phyloP scores from a whole-genome alignment of 305 asterid genomes.

The Fraxinus dipetala region DNA sequence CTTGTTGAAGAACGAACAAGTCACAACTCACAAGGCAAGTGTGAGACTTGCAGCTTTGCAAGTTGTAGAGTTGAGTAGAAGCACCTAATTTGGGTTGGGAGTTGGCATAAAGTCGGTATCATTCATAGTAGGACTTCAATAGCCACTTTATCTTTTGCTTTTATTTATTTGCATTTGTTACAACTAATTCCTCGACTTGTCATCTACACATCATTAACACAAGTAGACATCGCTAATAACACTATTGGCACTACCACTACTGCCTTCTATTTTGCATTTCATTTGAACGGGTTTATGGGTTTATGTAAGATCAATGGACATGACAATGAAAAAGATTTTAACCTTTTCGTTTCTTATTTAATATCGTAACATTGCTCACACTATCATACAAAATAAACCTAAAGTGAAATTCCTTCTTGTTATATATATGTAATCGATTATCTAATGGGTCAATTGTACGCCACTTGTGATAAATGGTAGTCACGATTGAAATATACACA shows the following conservation, averaged over 20 bases:
- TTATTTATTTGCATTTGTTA: background rate
- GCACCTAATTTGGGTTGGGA: slow-evolving; percentile 5
- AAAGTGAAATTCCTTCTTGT: background rate
- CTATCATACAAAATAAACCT: background rate
- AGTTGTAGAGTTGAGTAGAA: slow-evolving; percentile 7
- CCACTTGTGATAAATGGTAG: background rate
- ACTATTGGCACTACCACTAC: background rate
- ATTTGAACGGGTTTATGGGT: background rate
- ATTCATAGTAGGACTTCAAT: background rate
- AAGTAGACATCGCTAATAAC: background rate
- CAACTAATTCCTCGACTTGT: background rate
- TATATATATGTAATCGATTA: background rate
- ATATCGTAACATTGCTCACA: background rate
- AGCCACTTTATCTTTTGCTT: background rate
- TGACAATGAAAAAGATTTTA: background rate
- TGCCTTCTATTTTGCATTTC: background rate
- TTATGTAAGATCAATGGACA: background rate
- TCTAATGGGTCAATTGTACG: background rate
- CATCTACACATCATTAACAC: background rate
- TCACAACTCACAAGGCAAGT: slow-evolving; percentile 6
- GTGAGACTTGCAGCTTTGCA: background rate
- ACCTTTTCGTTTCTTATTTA: background rate
- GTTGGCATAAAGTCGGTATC: slow-evolving; percentile 9
- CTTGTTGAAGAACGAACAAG: background rate
- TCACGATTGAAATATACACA: background rate